phyloP scores from a whole-genome alignment of 2,329 filamentous ascomycete species.

The Proliferodiscus dingleyae region DNA sequence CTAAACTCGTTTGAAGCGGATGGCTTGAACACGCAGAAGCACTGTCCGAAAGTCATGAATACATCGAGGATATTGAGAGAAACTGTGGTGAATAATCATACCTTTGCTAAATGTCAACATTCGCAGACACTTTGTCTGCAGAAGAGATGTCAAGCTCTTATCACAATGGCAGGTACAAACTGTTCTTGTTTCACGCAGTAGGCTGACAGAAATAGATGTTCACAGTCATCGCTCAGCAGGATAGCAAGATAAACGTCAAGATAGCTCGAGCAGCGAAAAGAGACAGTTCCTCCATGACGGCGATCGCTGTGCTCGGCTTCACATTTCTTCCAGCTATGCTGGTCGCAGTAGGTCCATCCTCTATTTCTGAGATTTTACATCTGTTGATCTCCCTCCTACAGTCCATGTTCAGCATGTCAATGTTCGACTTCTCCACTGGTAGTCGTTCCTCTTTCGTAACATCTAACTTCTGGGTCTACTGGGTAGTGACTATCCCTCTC shows the following conservation, averaged over 20 bases:
- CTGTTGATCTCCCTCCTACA: too few species aligned
- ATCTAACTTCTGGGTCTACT: slow-evolving; percentile 7
- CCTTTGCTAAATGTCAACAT: slow-evolving; percentile 4
- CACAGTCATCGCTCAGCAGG: slow-evolving; percentile 3
- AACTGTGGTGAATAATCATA: slow-evolving; percentile 2
- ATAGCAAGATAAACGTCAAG: slow-evolving; percentile 5
- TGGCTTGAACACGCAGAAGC: background rate
- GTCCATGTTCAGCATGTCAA: slow-evolving; percentile 9
- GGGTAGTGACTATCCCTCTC: slow-evolving; percentile 4
- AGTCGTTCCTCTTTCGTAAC: background rate
- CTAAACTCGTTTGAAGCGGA: background rate
- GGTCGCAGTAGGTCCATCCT: slow-evolving; percentile 3
- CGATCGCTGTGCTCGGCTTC: slow-evolving; percentile 37
- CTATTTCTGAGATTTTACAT: too few species aligned
- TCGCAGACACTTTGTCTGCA: slow-evolving; percentile 7
- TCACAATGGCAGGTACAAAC: slow-evolving; percentile 1
- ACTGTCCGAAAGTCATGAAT: background rate
- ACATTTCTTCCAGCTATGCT: slow-evolving; percentile 34
- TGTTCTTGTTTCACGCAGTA: background rate
- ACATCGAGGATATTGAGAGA: slow-evolving; percentile 4
- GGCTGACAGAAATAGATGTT: slow-evolving; percentile 1
- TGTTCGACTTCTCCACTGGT: slow-evolving; percentile 5
- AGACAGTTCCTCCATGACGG: slow-evolving; percentile 35
- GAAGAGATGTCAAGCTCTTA: slow-evolving; percentile 8
- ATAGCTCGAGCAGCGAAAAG: slow-evolving; percentile 25